These are phyloP conservation scores for Apiospora koreana DNA, from an alignment of 2,329 filamentous ascomycete species.

Conservation along the genomic window DNA sequence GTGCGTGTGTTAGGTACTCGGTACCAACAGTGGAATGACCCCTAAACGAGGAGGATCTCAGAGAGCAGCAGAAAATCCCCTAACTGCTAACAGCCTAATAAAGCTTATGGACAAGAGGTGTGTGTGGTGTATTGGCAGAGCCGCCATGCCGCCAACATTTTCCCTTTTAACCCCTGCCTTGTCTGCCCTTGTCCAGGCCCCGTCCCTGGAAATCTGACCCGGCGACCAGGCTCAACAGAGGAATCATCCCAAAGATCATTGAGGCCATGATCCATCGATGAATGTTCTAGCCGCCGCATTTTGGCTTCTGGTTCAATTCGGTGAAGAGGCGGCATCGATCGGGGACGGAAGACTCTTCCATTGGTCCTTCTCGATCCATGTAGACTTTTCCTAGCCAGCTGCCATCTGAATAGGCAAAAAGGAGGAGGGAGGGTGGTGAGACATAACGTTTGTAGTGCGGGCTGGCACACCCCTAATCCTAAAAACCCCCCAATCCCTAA, in stretches of 20 bases:
- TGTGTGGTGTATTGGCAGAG: neutral
- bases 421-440: neutral
- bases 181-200: neutral
- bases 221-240: conserved; percentile 1
- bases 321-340: neutral
- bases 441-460: neutral
- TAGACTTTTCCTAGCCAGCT: neutral
- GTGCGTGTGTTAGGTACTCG: too few relatives aligned
- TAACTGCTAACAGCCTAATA: neutral
- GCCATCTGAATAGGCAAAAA: neutral
- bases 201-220: conserved; percentile 1
- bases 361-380: neutral
- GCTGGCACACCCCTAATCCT: neutral
- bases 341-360: too few relatives aligned
- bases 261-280: neutral
- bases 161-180: neutral
- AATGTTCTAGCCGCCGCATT: neutral
- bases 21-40: conserved; percentile 7
- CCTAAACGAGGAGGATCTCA: neutral
- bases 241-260: neutral
- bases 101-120: neutral
- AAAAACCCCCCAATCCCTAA: neutral
- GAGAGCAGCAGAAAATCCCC: neutral
- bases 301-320: neutral
- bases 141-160: conserved; percentile 4